These are phyloP conservation scores for Podospora pseudopauciseta DNA, from an alignment of 495 filamentous ascomycete species.

Conservation along the genomic window DNA sequence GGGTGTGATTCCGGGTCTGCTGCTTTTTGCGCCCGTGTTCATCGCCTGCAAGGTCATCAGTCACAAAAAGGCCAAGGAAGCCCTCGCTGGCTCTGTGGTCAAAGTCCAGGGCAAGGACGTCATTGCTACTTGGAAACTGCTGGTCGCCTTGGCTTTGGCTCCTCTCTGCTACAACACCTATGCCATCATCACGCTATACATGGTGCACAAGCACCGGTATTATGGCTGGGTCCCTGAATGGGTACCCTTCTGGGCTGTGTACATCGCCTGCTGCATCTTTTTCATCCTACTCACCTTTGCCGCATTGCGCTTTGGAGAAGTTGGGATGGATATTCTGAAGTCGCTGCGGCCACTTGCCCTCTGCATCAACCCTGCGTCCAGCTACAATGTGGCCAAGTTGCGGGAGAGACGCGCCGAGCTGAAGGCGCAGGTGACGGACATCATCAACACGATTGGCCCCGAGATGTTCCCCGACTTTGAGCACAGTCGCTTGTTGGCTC, in stretches of 20 bases:
- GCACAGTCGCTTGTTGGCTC: constrained; percentile 63
- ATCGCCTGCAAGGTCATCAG: constrained; percentile 84
- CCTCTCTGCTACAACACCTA: constrained; percentile 70
- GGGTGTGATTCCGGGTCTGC: constrained; percentile 78
- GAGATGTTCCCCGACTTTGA: constrained; percentile 98
- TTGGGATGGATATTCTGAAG: constrained; percentile 97
- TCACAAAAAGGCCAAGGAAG: constrained; percentile 84
- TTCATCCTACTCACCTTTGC: constrained; percentile 91
- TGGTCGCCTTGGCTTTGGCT: constrained; percentile 84
- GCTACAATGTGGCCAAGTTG: constrained; percentile 78
- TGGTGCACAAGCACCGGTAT: constrained; percentile 58
- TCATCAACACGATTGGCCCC: constrained; percentile 93
- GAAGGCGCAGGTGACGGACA: constrained; percentile 75
- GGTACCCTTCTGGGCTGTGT: constrained; percentile 75
- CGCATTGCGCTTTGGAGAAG: constrained; percentile 90
- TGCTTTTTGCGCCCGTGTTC: constrained; percentile 91
- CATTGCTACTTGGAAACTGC: constrained; percentile 97
- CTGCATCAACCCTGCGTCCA: constrained; percentile 78
- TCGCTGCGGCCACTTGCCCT: constrained; percentile 87
- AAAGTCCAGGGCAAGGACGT: constrained; percentile 94
- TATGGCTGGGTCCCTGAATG: constrained; percentile 74
- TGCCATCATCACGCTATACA: not conserved
- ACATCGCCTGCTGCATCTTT: constrained; percentile 66
- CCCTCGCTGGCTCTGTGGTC: constrained; percentile 86
- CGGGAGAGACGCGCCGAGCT: constrained; percentile 68